phyloP scores from a whole-genome alignment of 1,284 basidiomycete genomes.

The Ganoderma sinense region DNA sequence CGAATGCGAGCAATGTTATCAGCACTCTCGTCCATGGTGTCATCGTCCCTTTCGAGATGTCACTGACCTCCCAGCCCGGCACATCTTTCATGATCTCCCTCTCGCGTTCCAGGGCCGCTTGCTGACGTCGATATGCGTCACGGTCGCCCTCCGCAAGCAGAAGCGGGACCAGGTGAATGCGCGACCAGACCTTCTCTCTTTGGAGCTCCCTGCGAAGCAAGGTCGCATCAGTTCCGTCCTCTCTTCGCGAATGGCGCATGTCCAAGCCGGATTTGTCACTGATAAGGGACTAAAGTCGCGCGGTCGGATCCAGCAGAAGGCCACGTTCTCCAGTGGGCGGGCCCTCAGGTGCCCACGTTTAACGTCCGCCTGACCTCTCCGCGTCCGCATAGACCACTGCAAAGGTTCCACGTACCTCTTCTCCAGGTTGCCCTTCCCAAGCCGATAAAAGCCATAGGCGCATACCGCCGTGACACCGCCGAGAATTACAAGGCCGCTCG shows the following conservation, averaged over 20 bases:
- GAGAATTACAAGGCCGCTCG: constrained; percentile 88
- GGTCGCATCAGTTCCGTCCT: constrained; percentile 36
- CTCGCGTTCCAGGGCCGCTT: constrained; percentile 85
- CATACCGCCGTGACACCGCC: constrained; percentile 87
- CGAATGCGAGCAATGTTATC: constrained; percentile 25
- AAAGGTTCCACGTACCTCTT: constrained; percentile 73
- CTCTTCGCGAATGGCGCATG: constrained; percentile 29
- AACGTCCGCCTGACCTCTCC: constrained; percentile 62
- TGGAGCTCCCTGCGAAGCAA: constrained; percentile 80
- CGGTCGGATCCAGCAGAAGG: constrained; percentile 70
- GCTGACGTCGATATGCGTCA: constrained; percentile 84
- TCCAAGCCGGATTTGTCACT: constrained; percentile 37
- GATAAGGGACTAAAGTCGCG: constrained; percentile 52
- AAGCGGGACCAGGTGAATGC: constrained; percentile 94
- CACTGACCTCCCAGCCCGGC: constrained; percentile 91
- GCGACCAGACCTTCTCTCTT: constrained; percentile 95
- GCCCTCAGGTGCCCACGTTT: constrained; percentile 62
- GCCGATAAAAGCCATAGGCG: constrained; percentile 91
- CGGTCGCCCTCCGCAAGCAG: constrained; percentile 94
- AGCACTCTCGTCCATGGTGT: constrained; percentile 30
- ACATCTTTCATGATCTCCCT: constrained; percentile 97
- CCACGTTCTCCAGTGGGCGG: constrained; percentile 72
- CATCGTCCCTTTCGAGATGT: constrained; percentile 26
- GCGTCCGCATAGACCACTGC: constrained; percentile 25
- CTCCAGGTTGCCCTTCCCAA: constrained; percentile 92